These are phyloP conservation scores for Colletotrichum liaoningense DNA, from an alignment of 2,329 filamentous ascomycete species.

Conservation along the genomic window DNA sequence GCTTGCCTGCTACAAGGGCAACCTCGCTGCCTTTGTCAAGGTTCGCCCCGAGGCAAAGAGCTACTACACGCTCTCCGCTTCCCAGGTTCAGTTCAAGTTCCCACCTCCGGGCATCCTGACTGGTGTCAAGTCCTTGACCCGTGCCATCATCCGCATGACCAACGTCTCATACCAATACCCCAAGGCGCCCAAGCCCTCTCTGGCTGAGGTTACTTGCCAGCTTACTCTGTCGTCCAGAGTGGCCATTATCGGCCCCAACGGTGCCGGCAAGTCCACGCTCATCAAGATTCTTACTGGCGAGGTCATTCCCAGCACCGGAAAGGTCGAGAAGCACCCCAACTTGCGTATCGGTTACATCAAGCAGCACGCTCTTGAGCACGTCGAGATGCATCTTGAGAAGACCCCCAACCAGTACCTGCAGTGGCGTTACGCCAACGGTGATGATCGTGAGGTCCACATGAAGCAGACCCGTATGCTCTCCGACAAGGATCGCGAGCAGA, in stretches of 20 bases:
- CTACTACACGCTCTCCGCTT: slow-evolving; percentile 95
- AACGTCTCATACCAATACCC: slow-evolving; percentile 95
- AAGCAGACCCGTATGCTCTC: slow-evolving; percentile 96
- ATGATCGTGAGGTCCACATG: slow-evolving; percentile 96
- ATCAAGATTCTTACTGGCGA: slow-evolving; percentile 98
- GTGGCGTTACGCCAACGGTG: slow-evolving; percentile 97
- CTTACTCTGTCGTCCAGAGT: slow-evolving; percentile 91
- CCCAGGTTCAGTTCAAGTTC: slow-evolving; percentile 96
- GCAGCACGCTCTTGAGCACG: slow-evolving; percentile 98
- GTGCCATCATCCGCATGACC: slow-evolving; percentile 94
- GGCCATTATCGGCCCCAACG: slow-evolving; percentile 96
- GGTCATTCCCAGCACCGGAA: slow-evolving; percentile 82
- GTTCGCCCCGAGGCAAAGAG: slow-evolving; percentile 94
- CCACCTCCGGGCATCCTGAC: slow-evolving; percentile 93
- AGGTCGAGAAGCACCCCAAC: slow-evolving; percentile 98
- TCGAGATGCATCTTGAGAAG: slow-evolving; percentile 99
- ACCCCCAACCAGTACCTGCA: slow-evolving; percentile 99
- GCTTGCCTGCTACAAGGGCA: slow-evolving; percentile 86
- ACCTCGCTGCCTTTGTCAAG: slow-evolving; percentile 86
- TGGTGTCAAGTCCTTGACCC: slow-evolving; percentile 94
- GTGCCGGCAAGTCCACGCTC: slow-evolving; percentile 97
- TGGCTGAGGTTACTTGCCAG: slow-evolving; percentile 87
- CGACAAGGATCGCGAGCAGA: slow-evolving; percentile 85
- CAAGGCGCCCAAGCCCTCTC: slow-evolving; percentile 86
- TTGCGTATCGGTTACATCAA: slow-evolving; percentile 99